Conservation (phyloP, 1,284 basidiomycete species). For the Austroboletus niveus region DNA sequence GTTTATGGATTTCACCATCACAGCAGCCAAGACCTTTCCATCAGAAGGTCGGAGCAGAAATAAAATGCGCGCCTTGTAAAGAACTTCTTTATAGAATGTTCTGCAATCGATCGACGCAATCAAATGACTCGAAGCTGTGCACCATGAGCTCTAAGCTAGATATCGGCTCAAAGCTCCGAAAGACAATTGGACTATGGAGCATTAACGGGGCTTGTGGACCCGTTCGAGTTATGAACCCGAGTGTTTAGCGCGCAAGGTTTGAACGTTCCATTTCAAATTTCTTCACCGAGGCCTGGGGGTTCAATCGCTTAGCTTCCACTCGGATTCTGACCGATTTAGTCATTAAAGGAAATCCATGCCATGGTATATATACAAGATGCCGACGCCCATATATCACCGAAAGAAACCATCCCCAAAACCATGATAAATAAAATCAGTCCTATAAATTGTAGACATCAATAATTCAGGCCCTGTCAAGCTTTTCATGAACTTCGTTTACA, state of each 20-base stretch:
- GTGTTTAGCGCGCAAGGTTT: too few species aligned
- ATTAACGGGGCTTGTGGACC: too few species aligned
- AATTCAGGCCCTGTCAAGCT: background rate
- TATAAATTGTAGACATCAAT: background rate
- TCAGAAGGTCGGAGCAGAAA: slow-evolving; percentile 15
- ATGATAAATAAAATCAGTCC: background rate
- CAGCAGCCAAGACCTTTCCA: slow-evolving; percentile 9
- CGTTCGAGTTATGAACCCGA: too few species aligned
- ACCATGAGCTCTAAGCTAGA: too few species aligned
- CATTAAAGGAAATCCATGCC: background rate
- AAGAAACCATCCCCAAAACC: background rate
- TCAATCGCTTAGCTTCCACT: too few species aligned
- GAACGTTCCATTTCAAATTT: too few species aligned
- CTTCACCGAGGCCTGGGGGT: too few species aligned
- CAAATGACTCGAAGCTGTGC: background rate
- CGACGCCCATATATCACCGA: background rate
- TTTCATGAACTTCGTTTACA: background rate
- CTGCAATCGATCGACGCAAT: background rate
- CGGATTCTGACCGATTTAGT: too few species aligned
- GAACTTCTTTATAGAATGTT: slow-evolving; percentile 16
- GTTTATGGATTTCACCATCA: background rate
- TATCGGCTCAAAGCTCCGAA: too few species aligned
- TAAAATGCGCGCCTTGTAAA: slow-evolving; percentile 6
- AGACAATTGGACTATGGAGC: too few species aligned
- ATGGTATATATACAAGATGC: slow-evolving; percentile 3